Evolutionary conservation across 2,329 filamentous ascomycete genomes (phyloP).

Genomic region (Xylaria arbuscula): DNA sequence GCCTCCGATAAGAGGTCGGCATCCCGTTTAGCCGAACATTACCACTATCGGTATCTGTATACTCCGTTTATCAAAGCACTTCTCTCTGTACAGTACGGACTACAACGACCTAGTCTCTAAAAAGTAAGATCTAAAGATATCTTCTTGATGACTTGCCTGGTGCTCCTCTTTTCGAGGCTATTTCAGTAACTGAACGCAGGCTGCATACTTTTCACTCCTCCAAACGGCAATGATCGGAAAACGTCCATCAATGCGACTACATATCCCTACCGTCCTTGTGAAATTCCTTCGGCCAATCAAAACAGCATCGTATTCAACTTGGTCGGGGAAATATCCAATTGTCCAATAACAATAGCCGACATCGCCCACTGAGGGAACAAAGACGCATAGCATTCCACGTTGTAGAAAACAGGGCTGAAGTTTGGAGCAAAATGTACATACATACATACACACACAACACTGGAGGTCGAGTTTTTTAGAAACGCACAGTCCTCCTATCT

Average conservation of each 20-base stretch:
- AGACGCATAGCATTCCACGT: slow-evolving; percentile 1
- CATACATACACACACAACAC: too few species aligned
- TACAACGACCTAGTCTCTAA: neutral
- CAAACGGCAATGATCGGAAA: slow-evolving; percentile 8
- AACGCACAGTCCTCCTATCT: neutral
- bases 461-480: neutral
- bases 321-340: neutral
- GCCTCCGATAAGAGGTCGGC: too few species aligned
- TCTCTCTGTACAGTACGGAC: neutral
- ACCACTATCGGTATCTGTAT: too few species aligned
- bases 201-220: neutral
- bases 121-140: slow-evolving; percentile 1
- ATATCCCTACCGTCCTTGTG: neutral
- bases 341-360: slow-evolving; percentile 11
- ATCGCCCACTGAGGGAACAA: neutral
- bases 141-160: slow-evolving; percentile 9
- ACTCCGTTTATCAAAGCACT: neutral
- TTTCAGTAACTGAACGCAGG: neutral
- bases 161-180: slow-evolving; percentile 5
- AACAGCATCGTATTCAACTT: neutral
- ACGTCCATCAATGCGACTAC: neutral
- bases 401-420: slow-evolving; percentile 24
- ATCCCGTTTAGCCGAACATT: neutral
- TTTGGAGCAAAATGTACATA: slow-evolving; percentile 14
- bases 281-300: neutral